Percentiles rank a stretch among this genome's conserved stretches.
Evolutionary conservation across 2,329 filamentous ascomycete species (phyloP).

Genomic region (Phialophora expanda): DNA sequence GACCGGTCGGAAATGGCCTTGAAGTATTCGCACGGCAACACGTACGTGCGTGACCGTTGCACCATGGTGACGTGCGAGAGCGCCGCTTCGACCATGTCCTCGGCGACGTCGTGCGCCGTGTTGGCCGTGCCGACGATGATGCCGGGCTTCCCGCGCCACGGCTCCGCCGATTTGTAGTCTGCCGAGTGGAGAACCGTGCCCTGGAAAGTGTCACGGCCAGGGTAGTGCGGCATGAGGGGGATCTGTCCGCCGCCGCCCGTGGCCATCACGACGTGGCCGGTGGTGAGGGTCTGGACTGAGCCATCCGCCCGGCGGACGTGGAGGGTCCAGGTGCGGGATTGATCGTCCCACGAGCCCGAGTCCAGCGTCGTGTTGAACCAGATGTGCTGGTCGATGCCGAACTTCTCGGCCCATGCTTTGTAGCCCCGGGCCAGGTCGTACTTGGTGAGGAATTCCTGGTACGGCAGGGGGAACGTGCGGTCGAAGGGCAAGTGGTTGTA

Average conservation of each 20-base stretch:
- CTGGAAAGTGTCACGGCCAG: constrained; percentile 44
- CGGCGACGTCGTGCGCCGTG: constrained; percentile 55
- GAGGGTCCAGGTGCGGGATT: constrained; percentile 49
- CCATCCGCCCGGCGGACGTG: constrained; percentile 38
- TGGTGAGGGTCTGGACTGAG: constrained; percentile 12
- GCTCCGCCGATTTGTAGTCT: constrained; percentile 43
- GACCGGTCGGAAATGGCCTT: constrained; percentile 31
- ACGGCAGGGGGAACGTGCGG: constrained; percentile 39
- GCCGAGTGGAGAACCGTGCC: constrained; percentile 48
- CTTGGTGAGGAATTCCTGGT: constrained; percentile 40
- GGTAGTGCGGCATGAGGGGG: constrained; percentile 38
- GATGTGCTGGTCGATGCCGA: constrained; percentile 47
- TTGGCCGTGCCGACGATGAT: constrained; percentile 57
- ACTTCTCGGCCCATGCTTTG: constrained; percentile 38
- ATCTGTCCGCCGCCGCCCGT: constrained; percentile 27
- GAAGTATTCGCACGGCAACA: constrained; percentile 40
- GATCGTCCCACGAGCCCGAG: constrained; percentile 49
- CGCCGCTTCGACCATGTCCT: constrained; percentile 54
- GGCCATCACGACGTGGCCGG: constrained; percentile 23
- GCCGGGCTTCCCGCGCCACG: constrained; percentile 50
- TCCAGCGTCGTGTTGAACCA: constrained; percentile 50
- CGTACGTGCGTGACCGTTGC: constrained; percentile 51
- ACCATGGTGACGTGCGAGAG: constrained; percentile 54
- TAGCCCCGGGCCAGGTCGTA: constrained; percentile 38
- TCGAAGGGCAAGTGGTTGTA: constrained; percentile 41